A percentile compares a stretch with the other conserved stretches of the same genome.
phyloP scores from a whole-genome alignment of 768 basidiomycete species.

The Lyophyllum semitale region DNA sequence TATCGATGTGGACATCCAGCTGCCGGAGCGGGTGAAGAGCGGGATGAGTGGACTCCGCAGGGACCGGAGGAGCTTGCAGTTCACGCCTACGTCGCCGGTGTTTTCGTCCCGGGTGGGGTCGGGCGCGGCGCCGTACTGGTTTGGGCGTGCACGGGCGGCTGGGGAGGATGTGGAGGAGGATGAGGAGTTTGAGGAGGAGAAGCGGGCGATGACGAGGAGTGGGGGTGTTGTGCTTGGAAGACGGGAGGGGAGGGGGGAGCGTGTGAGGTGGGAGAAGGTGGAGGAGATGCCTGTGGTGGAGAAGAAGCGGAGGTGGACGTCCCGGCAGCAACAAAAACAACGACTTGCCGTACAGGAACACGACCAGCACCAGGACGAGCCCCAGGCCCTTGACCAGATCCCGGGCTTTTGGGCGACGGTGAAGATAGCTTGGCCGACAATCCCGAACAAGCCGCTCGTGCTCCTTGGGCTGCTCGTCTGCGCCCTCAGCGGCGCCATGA shows the following conservation, averaged over 20 bases:
- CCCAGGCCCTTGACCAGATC: not conserved
- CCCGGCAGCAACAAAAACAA: not conserved
- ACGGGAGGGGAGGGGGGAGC: conserved; percentile 23
- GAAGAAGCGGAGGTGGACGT: conserved; percentile 5
- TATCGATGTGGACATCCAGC: conserved; percentile 20
- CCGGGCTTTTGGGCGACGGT: conserved; percentile 50
- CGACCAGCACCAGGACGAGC: not conserved
- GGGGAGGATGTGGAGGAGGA: conserved; percentile 18
- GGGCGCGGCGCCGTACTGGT: conserved; percentile 1
- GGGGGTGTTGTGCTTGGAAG: conserved; percentile 33
- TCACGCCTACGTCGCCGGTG: conserved; percentile 57
- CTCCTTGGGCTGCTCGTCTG: conserved; percentile 70
- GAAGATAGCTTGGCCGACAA: conserved; percentile 60
- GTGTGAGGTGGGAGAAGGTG: conserved; percentile 26
- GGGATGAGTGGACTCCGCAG: conserved; percentile 15
- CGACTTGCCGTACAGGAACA: not conserved
- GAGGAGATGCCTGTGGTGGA: conserved; percentile 7
- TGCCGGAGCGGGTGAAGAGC: conserved; percentile 1
- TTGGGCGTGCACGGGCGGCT: conserved; percentile 6
- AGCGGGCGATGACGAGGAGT: conserved; percentile 39
- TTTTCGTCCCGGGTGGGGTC: conserved; percentile 22
- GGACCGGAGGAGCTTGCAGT: conserved; percentile 59
- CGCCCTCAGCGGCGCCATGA: conserved; percentile 77
- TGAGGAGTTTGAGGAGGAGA: conserved; percentile 43
- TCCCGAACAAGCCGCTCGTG: conserved; percentile 76